Base-by-base conservation (phyloP, 2,329 filamentous ascomycete species). In the Zymoseptoria passerinii region DNA sequence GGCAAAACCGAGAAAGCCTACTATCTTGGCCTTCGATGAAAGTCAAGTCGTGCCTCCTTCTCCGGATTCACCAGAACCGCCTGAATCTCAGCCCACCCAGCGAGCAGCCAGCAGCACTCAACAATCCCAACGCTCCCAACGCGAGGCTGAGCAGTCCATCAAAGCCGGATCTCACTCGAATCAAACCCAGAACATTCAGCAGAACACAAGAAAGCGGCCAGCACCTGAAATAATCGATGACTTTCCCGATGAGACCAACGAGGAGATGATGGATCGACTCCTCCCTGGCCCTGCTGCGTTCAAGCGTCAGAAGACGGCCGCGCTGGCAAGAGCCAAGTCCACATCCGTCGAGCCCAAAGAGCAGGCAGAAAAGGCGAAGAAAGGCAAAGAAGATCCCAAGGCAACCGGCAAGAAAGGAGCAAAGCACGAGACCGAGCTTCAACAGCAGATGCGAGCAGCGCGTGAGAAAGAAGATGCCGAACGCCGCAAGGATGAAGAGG, bases 261-360 rank as follows among this genome's bases (percentile, higher is more conserved):
- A 56, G 82, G 87, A 63, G 50, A 73, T 88, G 8, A 83, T 92
- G 71, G 85, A 90, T 13, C 79, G 81, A 20, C 81, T 96, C 57
- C 84, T 92, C 1, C 89, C 91, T 0, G 89, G 86, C 0, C 85
- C 89, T 3, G 84, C 87, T 28, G 85, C 85, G 4, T 83, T 91
- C 69, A 97, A 95, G 71, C 84, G 86, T n/a, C 85, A 88, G 20
- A 85, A 87, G 27, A 78, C 89, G 19, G 85, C 83, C 61, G 80
- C 80, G 44, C 70, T 74, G 28, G 68, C 71, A 52, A 68, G 71
- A 56, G 52, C 56, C 9, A 58, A 58, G 49, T 44, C 35, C 13
- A 16, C 35, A 13, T 16, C 35, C n/a, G 35, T 44, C 35, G 35
- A 44, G n/a, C 56, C 52, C 8, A 61, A 62, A 52, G 61, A 59